Base-by-base conservation (phyloP, 495 filamentous ascomycete species). In the Hypoxylon cercidicola region DNA sequence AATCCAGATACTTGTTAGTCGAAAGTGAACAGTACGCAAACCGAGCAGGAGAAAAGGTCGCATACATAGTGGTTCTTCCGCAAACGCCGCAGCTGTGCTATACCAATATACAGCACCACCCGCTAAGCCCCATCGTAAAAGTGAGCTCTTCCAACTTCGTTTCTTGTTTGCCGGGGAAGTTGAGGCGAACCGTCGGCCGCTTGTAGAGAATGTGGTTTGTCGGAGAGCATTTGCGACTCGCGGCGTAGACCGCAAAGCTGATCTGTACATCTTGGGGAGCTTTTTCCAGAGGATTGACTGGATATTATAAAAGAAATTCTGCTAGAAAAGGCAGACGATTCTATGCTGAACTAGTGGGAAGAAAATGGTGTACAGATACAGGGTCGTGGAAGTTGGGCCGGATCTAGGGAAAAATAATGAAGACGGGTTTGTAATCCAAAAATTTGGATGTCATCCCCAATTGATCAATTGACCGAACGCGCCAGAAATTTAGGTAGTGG, bases 101-200 rank as follows among this genome's bases (percentile, higher is more conserved):
- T 97, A 99, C 73, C 88, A 97, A 80, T 97, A 99, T 30, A 97
- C 74, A n/a, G 86, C 85, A 19, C 81, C 93, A 48, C 75, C 79
- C n/a, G 92, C 93, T 44, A 95, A 67, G 53, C 87, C 92, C 83
- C 91, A 88, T 75, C 93, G 83, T 56, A 81, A 68, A 7, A 79
- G 81, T n/a, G 85, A 82, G 68, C 85, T 90, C 83, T 91, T 97
- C 93, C 90, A 97, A 70, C 87, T 89, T 72, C 92, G 83, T 76
- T 88, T 90, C 67, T 87, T 81, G 52, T 78, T 70, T 4, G 87
- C 77, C 52, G 90, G 80, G 66, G 85, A 80, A 54, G 90, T 92
- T 79, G 87, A 91, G 75, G 90, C 82, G 70, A 92, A 89, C 74
- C 92, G 86, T 63, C 84, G 83, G 64, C 74, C 70, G 19, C 68